Base-by-base conservation (phyloP, 345 rosid species). In the Kandelia obovata region DNA sequence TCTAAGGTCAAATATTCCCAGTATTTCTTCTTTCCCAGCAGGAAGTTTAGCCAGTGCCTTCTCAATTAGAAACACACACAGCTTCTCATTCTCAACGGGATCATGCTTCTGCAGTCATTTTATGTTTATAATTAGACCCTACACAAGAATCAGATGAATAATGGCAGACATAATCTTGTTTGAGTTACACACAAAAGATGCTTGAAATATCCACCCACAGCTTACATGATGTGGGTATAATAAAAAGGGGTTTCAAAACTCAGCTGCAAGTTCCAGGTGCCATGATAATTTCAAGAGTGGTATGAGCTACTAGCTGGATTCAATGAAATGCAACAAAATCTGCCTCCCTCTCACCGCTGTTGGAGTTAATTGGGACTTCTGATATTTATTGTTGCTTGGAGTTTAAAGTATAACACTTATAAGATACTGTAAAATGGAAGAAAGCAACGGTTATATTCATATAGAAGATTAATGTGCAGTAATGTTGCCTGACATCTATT, bases 11-110 rank as follows among this genome's bases (percentile, higher is more conserved):
- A 88, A 31, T 65, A 92, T 73, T 68, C 86, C 96, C 65, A 92
- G 91, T 71, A 95, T 85, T 70, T 88, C 81, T 58, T 86, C 81
- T 85, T 88, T 77, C 47, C 93, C 93, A 53, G 83, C 65, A 46
- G 91, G 89, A 51, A 90, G 88, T 81, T 82, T 91, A 66, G 82
- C 80, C 73, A 92, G 66, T 71, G 96, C 96, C 85, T 87, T 89
- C 77, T 95, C 96, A 65, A 91, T 77, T 65, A 80, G 67, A 78
- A 82, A 89, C 5, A 79, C 85, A 15, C 99, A 91, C 4, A 95
- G 87, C 80, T 83, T 91, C 83, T 91, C 84, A 78, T 94, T 75
- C 69, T 94, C 93, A 43, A 81, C 27, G 61, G 79, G 86, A 74
- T 89, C 90, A 71, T 87, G 85, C 70, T 66, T 79, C 99, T 94